phyloP scores from a whole-genome alignment of 1,139 yeast genomes.

The Trichomonascaceae sp. region DNA sequence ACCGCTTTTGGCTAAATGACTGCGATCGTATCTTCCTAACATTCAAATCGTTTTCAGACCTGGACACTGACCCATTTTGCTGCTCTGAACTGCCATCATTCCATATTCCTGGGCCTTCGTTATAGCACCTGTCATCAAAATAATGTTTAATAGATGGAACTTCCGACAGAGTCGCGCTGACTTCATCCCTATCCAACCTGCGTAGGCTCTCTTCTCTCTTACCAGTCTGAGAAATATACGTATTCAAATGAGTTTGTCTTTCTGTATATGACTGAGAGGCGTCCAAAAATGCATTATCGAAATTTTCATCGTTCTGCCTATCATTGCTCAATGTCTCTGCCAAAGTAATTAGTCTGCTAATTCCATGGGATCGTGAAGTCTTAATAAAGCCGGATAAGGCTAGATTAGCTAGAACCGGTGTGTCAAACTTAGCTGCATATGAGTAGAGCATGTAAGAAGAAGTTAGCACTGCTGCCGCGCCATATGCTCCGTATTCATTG shows the following conservation, averaged over 20 bases:
- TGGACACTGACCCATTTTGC: neutral
- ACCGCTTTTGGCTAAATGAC: slow-evolving; percentile 4
- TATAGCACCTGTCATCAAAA: neutral
- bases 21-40: slow-evolving; percentile 4
- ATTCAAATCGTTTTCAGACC: neutral
- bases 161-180: neutral
- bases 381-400: neutral
- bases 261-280: neutral
- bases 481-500: neutral
- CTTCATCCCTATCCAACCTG: neutral
- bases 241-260: neutral
- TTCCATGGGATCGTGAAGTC: neutral
- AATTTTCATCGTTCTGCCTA: neutral
- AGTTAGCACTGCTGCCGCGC: slow-evolving; percentile 5
- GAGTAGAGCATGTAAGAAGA: slow-evolving; percentile 1
- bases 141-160: neutral
- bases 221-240: neutral
- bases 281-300: neutral
- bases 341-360: neutral
- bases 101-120: neutral
- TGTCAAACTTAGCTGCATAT: neutral
- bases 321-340: neutral
- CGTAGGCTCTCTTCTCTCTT: neutral
- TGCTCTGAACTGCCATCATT: neutral
- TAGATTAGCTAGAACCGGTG: neutral